Conservation (phyloP, 176 grass and related monocot species). For the Eleusine coracana region DNA sequence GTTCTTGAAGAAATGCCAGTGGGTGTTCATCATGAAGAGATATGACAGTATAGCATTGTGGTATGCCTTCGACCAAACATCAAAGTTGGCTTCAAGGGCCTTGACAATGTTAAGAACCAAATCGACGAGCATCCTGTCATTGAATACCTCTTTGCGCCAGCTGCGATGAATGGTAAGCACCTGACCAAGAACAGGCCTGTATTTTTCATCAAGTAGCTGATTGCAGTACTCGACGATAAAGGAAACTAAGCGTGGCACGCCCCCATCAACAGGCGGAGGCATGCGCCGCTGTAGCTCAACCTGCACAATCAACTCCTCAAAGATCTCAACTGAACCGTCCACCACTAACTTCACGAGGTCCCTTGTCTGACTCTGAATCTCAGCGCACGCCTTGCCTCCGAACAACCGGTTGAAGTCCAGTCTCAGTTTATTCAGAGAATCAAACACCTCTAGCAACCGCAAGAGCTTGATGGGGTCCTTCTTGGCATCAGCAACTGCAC, state of each 20-base stretch:
- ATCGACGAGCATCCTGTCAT: slow-evolving; percentile 54
- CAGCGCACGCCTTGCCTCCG: slow-evolving; percentile 64
- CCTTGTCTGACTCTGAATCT: slow-evolving; percentile 71
- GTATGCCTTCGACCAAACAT: slow-evolving; percentile 71
- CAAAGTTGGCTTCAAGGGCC: slow-evolving; percentile 78
- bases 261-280: slow-evolving; percentile 57
- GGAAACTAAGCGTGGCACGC: slow-evolving; percentile 63
- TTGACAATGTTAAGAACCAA: slow-evolving; percentile 65
- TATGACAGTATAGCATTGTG: slow-evolving; percentile 50
- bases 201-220: slow-evolving; percentile 58
- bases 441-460: slow-evolving; percentile 71
- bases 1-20: slow-evolving; percentile 82
- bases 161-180: slow-evolving; percentile 72
- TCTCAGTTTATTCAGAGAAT: slow-evolving; percentile 71
- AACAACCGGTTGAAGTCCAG: slow-evolving; percentile 80
- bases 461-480: slow-evolving; percentile 87
- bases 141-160: slow-evolving; percentile 77
- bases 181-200: slow-evolving; percentile 64
- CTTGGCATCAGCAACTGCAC: slow-evolving; percentile 62
- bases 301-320: slow-evolving; percentile 74
- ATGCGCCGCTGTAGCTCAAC: slow-evolving; percentile 76
- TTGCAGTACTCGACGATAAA: slow-evolving; percentile 83
- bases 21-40: slow-evolving; percentile 87
- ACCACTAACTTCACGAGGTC: slow-evolving; percentile 79
- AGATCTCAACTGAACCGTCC: slow-evolving; percentile 74